Evolutionary conservation across 225 moss, liverwort and hornwort species (phyloP).

Genomic region (Takakia lepidozioides): DNA sequence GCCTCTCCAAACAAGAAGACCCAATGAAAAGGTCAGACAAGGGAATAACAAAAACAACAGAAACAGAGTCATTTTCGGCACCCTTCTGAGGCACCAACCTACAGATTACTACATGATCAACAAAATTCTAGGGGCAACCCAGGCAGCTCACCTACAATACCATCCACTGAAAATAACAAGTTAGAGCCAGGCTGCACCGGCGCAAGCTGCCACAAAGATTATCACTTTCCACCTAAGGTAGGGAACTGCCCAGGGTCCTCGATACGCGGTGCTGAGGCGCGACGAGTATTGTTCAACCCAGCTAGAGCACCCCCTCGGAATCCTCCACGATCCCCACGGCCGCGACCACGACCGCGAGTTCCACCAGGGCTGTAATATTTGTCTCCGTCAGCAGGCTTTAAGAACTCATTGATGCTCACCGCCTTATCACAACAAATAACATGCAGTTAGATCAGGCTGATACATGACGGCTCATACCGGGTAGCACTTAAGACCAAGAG

Average conservation of each 20-base stretch:
- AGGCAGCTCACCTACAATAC: conserved; percentile 15
- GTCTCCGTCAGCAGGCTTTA: conserved; percentile 86
- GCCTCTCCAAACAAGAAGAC: conserved; percentile 5
- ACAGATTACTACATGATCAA: conserved; percentile 23
- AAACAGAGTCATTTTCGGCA: conserved; percentile 15
- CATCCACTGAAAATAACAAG: neutral
- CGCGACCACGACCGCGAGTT: conserved; percentile 58
- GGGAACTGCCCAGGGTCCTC: conserved; percentile 91
- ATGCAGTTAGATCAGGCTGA: neutral
- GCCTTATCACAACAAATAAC: conserved; percentile 21
- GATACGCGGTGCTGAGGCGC: conserved; percentile 71
- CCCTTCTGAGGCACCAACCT: conserved; percentile 21
- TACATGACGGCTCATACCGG: no score
- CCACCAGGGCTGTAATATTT: conserved; percentile 51
- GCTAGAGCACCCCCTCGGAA: conserved; percentile 22
- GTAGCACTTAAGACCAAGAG: no score
- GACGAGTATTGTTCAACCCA: conserved; percentile 22
- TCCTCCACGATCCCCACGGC: conserved; percentile 22
- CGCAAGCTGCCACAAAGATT: neutral
- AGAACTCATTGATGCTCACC: conserved; percentile 89
- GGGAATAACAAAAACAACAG: conserved; percentile 12
- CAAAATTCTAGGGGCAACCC: conserved; percentile 25
- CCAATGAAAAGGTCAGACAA: conserved; percentile 7
- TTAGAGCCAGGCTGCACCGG: conserved; percentile 8
- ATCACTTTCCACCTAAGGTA: conserved; percentile 71